Percentiles rank a stretch among this genome's conserved stretches.
phyloP scores from a whole-genome alignment of 129 eudicot genomes.

The Escallonia herrerae region DNA sequence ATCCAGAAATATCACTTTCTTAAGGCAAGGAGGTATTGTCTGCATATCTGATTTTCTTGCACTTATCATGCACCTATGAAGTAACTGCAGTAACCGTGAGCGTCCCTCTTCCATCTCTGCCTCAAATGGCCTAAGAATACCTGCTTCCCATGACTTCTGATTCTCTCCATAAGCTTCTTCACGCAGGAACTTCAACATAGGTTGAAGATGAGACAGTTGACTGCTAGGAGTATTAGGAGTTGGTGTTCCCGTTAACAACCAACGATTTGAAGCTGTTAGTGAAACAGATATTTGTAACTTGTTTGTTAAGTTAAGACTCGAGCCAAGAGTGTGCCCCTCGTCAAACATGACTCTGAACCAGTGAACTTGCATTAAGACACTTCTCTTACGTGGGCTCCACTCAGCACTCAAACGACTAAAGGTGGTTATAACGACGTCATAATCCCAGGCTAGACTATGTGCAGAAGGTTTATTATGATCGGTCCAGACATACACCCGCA shows the following conservation, averaged over 20 bases:
- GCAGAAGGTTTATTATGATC: conserved; percentile 75
- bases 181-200: conserved; percentile 76
- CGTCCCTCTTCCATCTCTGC: conserved; percentile 96
- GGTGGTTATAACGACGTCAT: conserved; percentile 87
- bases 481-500: conserved; percentile 75
- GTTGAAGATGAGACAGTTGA: conserved; percentile 75
- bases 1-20: conserved; percentile 45
- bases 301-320: conserved; percentile 82
- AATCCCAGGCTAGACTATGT: conserved; percentile 90
- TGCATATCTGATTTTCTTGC: conserved; percentile 75
- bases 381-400: conserved; percentile 77
- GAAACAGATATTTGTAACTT: conserved; percentile 76
- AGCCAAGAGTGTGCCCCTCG: conserved; percentile 97
- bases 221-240: conserved; percentile 90
- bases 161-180: conserved; percentile 81
- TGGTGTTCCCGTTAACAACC: conserved; percentile 95
- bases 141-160: conserved; percentile 72
- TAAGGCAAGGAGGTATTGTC: conserved; percentile 81
- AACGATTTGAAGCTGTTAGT: conserved; percentile 69
- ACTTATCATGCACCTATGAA: conserved; percentile 90
- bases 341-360: conserved; percentile 86
- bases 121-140: conserved; percentile 84
- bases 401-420: conserved; percentile 87
- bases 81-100: conserved; percentile 66
- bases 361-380: conserved; percentile 78